Evolutionary conservation across 2,329 filamentous ascomycete species (phyloP), one percentile per base, ranked within the genome.

Genomic region (Alternaria infectoria): DNA sequence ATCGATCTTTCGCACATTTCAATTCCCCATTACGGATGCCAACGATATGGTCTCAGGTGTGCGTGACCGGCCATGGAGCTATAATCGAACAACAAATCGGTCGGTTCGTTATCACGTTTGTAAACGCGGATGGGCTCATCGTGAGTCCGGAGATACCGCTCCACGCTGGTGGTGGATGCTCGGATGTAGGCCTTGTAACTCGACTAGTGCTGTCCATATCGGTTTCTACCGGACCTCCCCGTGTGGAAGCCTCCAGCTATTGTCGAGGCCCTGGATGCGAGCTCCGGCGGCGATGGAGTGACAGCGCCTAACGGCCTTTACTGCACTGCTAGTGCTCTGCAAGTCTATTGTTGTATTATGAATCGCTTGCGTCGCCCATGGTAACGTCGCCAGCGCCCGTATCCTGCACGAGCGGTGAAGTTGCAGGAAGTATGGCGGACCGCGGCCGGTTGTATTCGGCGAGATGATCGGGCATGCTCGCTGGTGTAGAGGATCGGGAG

Each of bases 381-480:
- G 73, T 75, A n/a, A 77, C 67, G 50, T 78, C 74, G 17, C 65
- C 71, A 8, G 59, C 61, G 28, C 69, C 63, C 23, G 72, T 67
- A 26, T 69, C 66, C 25, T 70, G 70, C n/a, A 74, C 66, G 6
- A 71, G 64, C 11, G 72, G 66, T 15, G 69, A 71, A 25, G 72
- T 67, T n/a, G 69, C 60, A 36, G 73, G 71, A 23, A 77, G 64
- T 15, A 74, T 66, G 4, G 76, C 75, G 5, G 76, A 79, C n/a
- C 73, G 74, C 15, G 76, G 76, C 1, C 76, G 74, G 15, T 58
- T 69, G 49, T 77, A 74, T 40, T 76, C 73, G 46, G 74, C 67
- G 45, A 75, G 66, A 52, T 78, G 74, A 47, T 83, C 81, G 8
- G 79, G 79, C 73, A 83, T 76, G 67, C 81, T 83, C 15, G 79